Conservation (phyloP, 2,329 filamentous ascomycete species). For the Colletotrichum chlorophyti region DNA sequence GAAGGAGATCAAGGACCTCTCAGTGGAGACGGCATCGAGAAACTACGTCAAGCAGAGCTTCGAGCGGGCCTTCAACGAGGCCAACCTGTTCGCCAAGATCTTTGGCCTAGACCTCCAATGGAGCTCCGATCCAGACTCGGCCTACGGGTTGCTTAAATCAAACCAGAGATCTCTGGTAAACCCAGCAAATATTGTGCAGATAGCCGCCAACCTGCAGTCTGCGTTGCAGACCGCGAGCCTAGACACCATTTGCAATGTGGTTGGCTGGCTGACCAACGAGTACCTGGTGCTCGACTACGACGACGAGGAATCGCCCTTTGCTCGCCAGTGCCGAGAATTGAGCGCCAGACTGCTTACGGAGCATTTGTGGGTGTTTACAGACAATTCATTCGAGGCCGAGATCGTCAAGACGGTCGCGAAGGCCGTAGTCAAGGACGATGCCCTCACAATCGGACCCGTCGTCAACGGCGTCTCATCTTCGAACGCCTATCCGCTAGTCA, state of each 20-base stretch:
- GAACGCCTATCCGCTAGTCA: conserved; percentile 65
- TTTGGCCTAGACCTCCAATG: conserved; percentile 63
- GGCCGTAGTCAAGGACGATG: conserved; percentile 52
- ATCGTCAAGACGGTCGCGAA: conserved; percentile 61
- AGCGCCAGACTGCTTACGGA: conserved; percentile 62
- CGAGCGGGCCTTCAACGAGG: conserved; percentile 63
- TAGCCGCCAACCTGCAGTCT: conserved; percentile 57
- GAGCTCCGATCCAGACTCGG: conserved; percentile 55
- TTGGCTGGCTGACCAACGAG: conserved; percentile 65
- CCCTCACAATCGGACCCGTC: conserved; percentile 58
- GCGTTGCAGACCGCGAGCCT: conserved; percentile 55
- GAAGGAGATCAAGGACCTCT: conserved; percentile 55
- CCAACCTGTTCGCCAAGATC: conserved; percentile 59
- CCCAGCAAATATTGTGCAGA: conserved; percentile 59
- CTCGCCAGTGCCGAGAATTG: conserved; percentile 61
- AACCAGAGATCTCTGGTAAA: conserved; percentile 60
- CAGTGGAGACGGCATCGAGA: conserved; percentile 60
- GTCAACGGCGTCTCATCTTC: conserved; percentile 58
- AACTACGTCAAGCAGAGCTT: conserved; percentile 67
- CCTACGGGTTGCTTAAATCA: conserved; percentile 56
- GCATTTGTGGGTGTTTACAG: conserved; percentile 63
- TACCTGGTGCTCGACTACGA: conserved; percentile 63
- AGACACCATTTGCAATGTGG: conserved; percentile 58
- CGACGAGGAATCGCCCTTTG: conserved; percentile 60
- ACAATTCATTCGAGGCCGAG: conserved; percentile 61